Evolutionary conservation across 768 basidiomycete genomes (phyloP).

Genomic region (Mycena amicta): DNA sequence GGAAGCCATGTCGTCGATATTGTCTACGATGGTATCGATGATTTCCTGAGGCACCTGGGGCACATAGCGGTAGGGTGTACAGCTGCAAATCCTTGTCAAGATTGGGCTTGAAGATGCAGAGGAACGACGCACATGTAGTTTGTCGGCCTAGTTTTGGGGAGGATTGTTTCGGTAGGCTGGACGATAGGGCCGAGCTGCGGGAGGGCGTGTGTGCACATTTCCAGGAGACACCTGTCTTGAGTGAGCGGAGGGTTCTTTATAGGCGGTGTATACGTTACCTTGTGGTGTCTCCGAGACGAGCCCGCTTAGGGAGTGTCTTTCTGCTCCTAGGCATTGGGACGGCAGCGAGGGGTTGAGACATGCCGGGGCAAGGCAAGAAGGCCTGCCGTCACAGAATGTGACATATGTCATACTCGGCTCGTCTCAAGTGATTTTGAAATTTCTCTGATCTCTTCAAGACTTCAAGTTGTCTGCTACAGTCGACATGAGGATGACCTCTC

Average conservation of each 20-base stretch:
- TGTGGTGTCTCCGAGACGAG: not conserved
- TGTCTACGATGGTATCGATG: slow-evolving; percentile 31
- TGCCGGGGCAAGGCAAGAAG: not conserved
- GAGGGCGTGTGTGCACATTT: slow-evolving; percentile 3
- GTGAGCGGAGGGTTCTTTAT: not conserved
- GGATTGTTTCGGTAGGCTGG: not conserved
- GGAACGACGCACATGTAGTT: too few relatives aligned
- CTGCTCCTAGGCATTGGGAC: not conserved
- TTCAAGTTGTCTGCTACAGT: too few relatives aligned
- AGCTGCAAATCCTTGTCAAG: not conserved
- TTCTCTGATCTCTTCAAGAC: too few relatives aligned
- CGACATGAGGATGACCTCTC: too few relatives aligned
- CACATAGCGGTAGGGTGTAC: slow-evolving; percentile 9
- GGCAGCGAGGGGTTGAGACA: not conserved
- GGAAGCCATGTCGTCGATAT: slow-evolving; percentile 25
- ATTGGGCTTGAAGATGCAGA: too few relatives aligned
- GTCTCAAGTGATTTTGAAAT: too few relatives aligned
- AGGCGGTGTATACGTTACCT: not conserved
- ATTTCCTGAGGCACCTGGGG: slow-evolving; percentile 30
- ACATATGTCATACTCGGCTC: too few relatives aligned
- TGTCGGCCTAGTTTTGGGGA: not conserved
- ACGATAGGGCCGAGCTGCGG: not conserved
- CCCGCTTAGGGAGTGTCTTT: not conserved
- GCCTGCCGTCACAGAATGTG: not conserved
- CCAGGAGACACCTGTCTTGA: slow-evolving; percentile 9